These are phyloP conservation scores for Flaveria ramosissima DNA, from an alignment of 129 eudicot species.

Conservation along the genomic window DNA sequence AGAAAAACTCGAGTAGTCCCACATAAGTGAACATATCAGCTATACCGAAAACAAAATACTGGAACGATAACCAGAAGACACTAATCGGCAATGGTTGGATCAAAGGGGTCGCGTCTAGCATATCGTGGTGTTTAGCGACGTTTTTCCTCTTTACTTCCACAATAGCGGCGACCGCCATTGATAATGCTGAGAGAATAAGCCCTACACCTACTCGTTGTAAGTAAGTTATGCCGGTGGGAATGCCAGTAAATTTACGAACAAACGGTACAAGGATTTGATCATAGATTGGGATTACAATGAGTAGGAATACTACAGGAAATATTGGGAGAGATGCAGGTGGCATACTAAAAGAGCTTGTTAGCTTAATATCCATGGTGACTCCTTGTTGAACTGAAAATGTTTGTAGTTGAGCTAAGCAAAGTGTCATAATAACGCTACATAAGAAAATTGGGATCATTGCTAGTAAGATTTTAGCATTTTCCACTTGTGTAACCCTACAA, in stretches of 20 bases:
- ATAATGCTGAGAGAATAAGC: slow-evolving; percentile 55
- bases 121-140: slow-evolving; percentile 50
- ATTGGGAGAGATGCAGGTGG: slow-evolving; percentile 79
- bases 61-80: slow-evolving; percentile 65
- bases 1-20: slow-evolving; percentile 76
- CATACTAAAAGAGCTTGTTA: slow-evolving; percentile 52
- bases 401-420: slow-evolving; percentile 80
- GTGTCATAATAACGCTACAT: slow-evolving; percentile 65
- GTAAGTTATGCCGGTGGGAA: slow-evolving; percentile 70
- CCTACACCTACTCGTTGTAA: slow-evolving; percentile 81
- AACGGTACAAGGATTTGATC: slow-evolving; percentile 60
- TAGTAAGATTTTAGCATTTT: slow-evolving; percentile 70
- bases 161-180: slow-evolving; percentile 66
- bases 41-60: slow-evolving; percentile 68
- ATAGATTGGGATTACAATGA: slow-evolving; percentile 53
- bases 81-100: slow-evolving; percentile 61
- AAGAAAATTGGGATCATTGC: slow-evolving; percentile 63
- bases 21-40: slow-evolving; percentile 78
- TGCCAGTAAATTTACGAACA: slow-evolving; percentile 50
- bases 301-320: slow-evolving; percentile 52
- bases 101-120: slow-evolving; percentile 65
- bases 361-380: slow-evolving; percentile 66
- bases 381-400: slow-evolving; percentile 76
- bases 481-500: slow-evolving; percentile 90
- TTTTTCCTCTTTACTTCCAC: slow-evolving; percentile 65